Percentiles rank a stretch among this genome's conserved stretches.
phyloP scores from a whole-genome alignment of 352 stramenopile species.

The Phytophthora hibernalis region DNA sequence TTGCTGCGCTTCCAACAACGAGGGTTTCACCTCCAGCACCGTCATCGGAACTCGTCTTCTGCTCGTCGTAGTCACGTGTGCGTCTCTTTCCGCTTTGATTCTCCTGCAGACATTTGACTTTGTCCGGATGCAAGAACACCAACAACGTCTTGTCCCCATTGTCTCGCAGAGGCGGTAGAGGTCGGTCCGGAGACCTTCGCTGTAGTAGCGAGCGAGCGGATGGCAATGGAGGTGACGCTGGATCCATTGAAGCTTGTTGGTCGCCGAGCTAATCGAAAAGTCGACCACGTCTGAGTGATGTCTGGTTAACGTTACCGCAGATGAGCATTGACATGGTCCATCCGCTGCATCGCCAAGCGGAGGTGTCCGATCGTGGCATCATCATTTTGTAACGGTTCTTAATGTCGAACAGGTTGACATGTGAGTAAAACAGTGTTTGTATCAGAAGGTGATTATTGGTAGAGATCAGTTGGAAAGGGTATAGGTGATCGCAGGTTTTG shows the following conservation, averaged over 20 bases:
- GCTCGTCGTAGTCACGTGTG: constrained; percentile 20
- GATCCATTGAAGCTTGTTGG: neutral
- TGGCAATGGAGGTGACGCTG: constrained; percentile 22
- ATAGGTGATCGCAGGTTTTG: neutral
- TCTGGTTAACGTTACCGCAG: too few species aligned
- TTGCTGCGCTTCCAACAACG: constrained; percentile 36
- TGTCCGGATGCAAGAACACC: constrained; percentile 24
- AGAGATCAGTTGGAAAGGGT: neutral
- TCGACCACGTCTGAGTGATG: neutral
- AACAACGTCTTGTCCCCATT: constrained; percentile 24
- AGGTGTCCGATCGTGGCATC: constrained; percentile 23
- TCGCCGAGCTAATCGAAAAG: constrained; percentile 27
- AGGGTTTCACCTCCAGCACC: constrained; percentile 11
- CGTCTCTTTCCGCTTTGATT: constrained; percentile 7
- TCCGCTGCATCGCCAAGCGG: constrained; percentile 22
- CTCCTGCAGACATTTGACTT: neutral
- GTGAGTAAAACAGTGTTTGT: neutral
- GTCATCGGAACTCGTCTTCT: constrained; percentile 24
- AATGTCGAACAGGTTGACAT: neutral
- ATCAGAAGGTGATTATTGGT: neutral
- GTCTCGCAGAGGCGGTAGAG: constrained; percentile 25
- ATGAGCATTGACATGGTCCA: constrained; percentile 19
- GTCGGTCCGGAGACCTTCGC: constrained; percentile 10
- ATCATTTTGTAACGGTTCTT: constrained; percentile 3
- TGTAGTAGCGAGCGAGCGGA: constrained; percentile 26